A percentile compares a stretch with the other conserved stretches of the same genome.
These are phyloP conservation scores for Exophiala sp. DNA, from an alignment of 2,329 filamentous ascomycete genomes.

Conservation along the genomic window DNA sequence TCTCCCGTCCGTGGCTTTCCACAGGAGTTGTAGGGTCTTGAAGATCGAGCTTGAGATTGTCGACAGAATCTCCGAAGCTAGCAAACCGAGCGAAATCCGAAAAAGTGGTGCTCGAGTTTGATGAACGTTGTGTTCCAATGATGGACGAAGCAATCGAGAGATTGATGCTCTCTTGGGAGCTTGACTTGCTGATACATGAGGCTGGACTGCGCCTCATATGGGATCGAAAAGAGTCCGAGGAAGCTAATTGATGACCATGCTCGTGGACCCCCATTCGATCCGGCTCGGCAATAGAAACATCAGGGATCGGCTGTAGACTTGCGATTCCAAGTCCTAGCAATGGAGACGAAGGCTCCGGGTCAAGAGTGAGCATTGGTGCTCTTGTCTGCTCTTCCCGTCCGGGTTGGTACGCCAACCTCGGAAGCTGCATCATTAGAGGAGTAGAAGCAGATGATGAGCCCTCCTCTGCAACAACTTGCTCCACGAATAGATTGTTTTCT, in stretches of 20 bases:
- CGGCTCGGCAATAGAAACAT: slow-evolving; percentile 1
- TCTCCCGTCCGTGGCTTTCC: slow-evolving; percentile 14
- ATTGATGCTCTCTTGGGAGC: slow-evolving; percentile 56
- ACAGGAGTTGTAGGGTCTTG: neutral
- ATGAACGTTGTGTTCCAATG: slow-evolving; percentile 46
- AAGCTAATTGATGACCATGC: neutral
- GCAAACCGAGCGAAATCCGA: slow-evolving; percentile 35
- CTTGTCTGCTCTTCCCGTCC: neutral
- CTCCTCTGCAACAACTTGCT: slow-evolving; percentile 14
- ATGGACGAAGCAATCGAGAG: slow-evolving; percentile 49
- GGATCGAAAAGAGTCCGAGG: slow-evolving; percentile 3
- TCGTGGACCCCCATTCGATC: neutral
- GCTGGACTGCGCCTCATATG: slow-evolving; percentile 43
- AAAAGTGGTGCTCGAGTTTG: slow-evolving; percentile 44
- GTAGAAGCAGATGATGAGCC: slow-evolving; percentile 21
- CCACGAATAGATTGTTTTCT: slow-evolving; percentile 16
- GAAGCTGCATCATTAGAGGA: slow-evolving; percentile 25
- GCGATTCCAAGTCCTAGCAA: slow-evolving; percentile 22
- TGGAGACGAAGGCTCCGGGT: slow-evolving; percentile 15
- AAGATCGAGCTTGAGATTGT: slow-evolving; percentile 20
- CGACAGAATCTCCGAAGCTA: slow-evolving; percentile 27
- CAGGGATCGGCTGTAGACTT: slow-evolving; percentile 4
- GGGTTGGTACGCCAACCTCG: neutral
- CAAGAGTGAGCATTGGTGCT: neutral
- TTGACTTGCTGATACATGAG: slow-evolving; percentile 54